Evolutionary conservation across 2,329 filamentous ascomycete species (phyloP).

Genomic region (Colletotrichum acutatum): DNA sequence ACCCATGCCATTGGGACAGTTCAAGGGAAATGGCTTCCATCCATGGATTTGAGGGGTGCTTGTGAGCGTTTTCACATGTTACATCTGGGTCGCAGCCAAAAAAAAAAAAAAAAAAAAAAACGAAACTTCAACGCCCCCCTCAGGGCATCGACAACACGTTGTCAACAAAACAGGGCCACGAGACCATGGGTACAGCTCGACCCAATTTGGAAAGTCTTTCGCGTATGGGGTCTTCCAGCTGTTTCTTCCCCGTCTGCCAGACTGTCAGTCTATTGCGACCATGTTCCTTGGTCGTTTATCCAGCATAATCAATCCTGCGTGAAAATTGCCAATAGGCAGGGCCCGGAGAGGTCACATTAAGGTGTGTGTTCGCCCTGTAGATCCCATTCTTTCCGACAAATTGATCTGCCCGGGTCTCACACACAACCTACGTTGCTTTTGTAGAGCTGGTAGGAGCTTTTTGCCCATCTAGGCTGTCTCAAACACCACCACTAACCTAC

Average conservation of each 20-base stretch:
- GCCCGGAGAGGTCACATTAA: constrained; percentile 1
- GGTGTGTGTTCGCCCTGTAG: constrained; percentile 12
- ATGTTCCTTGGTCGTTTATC: neutral
- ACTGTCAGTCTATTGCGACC: neutral
- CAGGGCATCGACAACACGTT: neutral
- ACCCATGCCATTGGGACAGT: constrained; percentile 11
- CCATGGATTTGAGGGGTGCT: no score
- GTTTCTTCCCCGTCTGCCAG: neutral
- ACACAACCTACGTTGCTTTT: no score
- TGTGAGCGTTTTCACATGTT: neutral
- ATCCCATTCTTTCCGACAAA: constrained; percentile 1
- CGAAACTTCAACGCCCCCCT: neutral
- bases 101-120: neutral
- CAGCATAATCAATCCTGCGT: neutral
- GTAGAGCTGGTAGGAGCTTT: neutral
- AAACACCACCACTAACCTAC: neutral
- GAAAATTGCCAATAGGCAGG: neutral
- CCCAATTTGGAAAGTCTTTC: constrained; percentile 19
- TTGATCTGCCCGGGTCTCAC: neutral
- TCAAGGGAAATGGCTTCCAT: neutral
- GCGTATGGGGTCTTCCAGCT: neutral
- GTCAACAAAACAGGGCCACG: neutral
- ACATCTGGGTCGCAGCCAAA: neutral
- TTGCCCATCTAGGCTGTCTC: neutral
- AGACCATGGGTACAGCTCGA: neutral